A percentile compares a stretch with the other conserved stretches of the same genome.
phyloP scores from a whole-genome alignment of 306 rosid genomes.

The Hippophae tibetana region DNA sequence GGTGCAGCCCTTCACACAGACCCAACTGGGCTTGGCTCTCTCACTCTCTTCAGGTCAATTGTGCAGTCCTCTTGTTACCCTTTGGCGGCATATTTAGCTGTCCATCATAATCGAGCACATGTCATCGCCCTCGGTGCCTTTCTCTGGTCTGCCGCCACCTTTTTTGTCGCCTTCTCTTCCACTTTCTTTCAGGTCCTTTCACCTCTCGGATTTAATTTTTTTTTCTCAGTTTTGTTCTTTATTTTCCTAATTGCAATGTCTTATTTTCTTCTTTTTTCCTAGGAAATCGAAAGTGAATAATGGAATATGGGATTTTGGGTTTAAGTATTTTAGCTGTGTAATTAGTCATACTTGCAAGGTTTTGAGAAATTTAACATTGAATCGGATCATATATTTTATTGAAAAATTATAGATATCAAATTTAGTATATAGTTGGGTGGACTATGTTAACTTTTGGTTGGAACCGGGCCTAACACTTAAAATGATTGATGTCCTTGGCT shows the following conservation, averaged over 20 bases:
- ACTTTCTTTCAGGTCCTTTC: conserved; percentile 59
- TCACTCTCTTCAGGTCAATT: conserved; percentile 71
- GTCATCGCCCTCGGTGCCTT: conserved; percentile 82
- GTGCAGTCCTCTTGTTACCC: conserved; percentile 80
- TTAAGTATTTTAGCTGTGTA: neutral
- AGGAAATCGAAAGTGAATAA: neutral
- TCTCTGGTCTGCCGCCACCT: conserved; percentile 89
- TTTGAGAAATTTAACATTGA: too few relatives aligned
- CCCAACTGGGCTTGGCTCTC: conserved; percentile 75
- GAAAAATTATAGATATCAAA: too few relatives aligned
- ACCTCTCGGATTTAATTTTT: neutral
- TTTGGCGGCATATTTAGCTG: conserved; percentile 62
- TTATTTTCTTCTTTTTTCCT: neutral
- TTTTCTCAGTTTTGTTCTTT: neutral
- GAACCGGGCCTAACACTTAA: too few relatives aligned
- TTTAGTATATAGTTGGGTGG: too few relatives aligned
- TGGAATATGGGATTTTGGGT: neutral
- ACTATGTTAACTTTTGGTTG: too few relatives aligned
- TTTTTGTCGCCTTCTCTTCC: conserved; percentile 81
- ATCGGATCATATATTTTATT: too few relatives aligned
- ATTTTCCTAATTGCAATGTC: neutral
- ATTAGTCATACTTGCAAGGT: neutral
- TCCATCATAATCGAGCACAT: conserved; percentile 72
- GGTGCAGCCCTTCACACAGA: conserved; percentile 86
- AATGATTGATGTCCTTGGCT: too few relatives aligned